Evolutionary conservation across 2,329 filamentous ascomycete species (phyloP).

Genomic region (Fusarium sp.): DNA sequence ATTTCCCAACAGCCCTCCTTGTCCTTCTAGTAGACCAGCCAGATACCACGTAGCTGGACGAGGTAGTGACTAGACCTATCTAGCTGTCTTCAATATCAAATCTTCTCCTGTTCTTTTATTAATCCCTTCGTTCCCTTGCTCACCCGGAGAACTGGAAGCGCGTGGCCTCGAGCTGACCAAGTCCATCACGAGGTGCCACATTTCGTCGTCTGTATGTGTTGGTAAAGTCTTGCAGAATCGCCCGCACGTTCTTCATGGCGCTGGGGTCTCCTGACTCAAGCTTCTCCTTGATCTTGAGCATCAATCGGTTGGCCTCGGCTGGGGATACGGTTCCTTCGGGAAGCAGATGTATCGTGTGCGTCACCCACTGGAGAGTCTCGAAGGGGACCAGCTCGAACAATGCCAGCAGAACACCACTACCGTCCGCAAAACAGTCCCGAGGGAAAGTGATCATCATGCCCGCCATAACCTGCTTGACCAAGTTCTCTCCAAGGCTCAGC

Average conservation of each 20-base stretch:
- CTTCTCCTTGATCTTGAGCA: constrained; percentile 82
- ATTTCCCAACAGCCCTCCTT: constrained; percentile 21
- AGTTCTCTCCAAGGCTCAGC: constrained; percentile 74
- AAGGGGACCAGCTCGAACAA: constrained; percentile 88
- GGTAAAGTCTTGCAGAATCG: constrained; percentile 93
- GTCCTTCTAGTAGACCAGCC: constrained; percentile 9
- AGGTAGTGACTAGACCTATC: constrained; percentile 3
- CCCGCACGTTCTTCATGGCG: constrained; percentile 79
- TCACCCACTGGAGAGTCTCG: constrained; percentile 84
- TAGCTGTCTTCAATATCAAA: not conserved
- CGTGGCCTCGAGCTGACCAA: constrained; percentile 86
- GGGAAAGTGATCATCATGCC: constrained; percentile 99
- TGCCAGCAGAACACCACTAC: constrained; percentile 88
- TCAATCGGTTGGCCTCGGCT: constrained; percentile 81
- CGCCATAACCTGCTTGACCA: constrained; percentile 90
- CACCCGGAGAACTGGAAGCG: constrained; percentile 80
- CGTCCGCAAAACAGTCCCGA: constrained; percentile 93
- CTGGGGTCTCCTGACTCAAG: constrained; percentile 72
- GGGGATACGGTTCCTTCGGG: constrained; percentile 84
- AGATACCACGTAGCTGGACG: constrained; percentile 15
- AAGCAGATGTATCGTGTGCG: constrained; percentile 83
- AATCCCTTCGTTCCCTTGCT: constrained; percentile 12
- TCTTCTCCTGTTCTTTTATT: constrained; percentile 2
- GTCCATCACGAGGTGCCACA: constrained; percentile 91
- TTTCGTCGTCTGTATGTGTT: constrained; percentile 93